Base-by-base conservation (phyloP, 805 yeast species). In the Barnettozyma populi region DNA sequence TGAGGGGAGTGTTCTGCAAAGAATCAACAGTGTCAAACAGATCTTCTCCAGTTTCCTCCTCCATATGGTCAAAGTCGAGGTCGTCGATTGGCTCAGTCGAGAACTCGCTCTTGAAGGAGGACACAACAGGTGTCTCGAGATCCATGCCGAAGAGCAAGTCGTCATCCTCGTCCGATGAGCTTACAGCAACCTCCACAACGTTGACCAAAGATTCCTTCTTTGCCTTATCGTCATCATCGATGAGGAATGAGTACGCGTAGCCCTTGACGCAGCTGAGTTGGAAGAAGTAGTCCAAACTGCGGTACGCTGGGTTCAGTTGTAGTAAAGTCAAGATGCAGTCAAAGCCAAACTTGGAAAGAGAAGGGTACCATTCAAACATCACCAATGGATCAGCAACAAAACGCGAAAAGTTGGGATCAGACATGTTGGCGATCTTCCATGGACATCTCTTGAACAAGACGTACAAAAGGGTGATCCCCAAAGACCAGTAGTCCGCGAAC, bases 371-470 rank as follows among this genome's bases (percentile, higher is more conserved):
- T 62, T 84, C 90, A 62, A 82, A 84, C 37, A 87, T 68, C 3
- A 84, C 76, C 59, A 82, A 89, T 41, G 92, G 73, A 56, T 81
- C 77, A 31, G 79, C 72, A 14, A 82, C 79, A 68, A 82, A 87
- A 60, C 81, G 84, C 50, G 79, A 61, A 63, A 84, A 87, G 54
- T 83, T 65, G 48, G 78, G 78, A 67, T 88, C 95, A 27, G 79
- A 72, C 46, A 76, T 74, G 23, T 90, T 89, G n/a, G 85, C 81
- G 36, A 63, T 52, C 55, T 77, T 80, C 70, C 89, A 90, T 4
- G 97, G 97, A 63, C 86, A 84, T 56, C 83, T 78, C 41, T 90
- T 95, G 67, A 90, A 90, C 32, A 89, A 76, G 42, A 85, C 72
- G 51, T 90, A 89, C 51, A 90, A 67, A 51, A 90, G 68, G 32